Base-by-base conservation (phyloP, 805 yeast genomes). In the Metschnikowia similis region DNA sequence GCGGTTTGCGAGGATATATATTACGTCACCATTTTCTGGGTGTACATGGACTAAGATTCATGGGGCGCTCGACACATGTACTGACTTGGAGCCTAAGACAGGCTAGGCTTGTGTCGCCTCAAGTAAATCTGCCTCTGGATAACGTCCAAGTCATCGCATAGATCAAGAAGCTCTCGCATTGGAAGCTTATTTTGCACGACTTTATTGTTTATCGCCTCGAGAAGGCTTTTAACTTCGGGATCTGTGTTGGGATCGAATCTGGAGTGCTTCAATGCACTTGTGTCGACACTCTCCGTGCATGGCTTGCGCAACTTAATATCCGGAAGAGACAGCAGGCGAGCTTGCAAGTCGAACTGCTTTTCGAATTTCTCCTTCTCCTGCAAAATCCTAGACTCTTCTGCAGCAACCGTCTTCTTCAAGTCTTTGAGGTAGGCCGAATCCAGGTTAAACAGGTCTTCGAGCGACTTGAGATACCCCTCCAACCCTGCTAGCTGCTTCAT, bases 401-500 rank as follows among this genome's bases (percentile, higher is more conserved):
- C 36, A 9, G 54, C 29, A 30, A 52, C 48, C 14, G 59, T 55
- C 30, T 53, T 50, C 39, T 44, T 48, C 51, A 70, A 66, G 37
- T 70, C 70, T 11, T 53, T 52, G 43, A 70, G 61, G 48, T 73
- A 71, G 41, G 56, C 56, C 29, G 53, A 50, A 54, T 73, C 78
- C 64, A 62, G 67, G 41, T 64, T 57, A 54, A 61, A 64, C 27
- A 55, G 53, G 34, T 52, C 47, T 28, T 66, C 53, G 6, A 64
- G 50, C 16, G 63, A 60, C 9, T 57, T 54, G 42, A 61, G 59
- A 50, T 67, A 59, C 8, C 52, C 50, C 45, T 69, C 65, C 14
- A 73, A 57, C 8, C 67, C 72, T 32, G 59, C 54, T 36, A 72
- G 58, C 51, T 72, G 76, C 45, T 66, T 66, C 34, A 65, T 40